Base-by-base conservation (phyloP, 495 filamentous ascomycete genomes). In the Pseudomonodictys pantanalensis region DNA sequence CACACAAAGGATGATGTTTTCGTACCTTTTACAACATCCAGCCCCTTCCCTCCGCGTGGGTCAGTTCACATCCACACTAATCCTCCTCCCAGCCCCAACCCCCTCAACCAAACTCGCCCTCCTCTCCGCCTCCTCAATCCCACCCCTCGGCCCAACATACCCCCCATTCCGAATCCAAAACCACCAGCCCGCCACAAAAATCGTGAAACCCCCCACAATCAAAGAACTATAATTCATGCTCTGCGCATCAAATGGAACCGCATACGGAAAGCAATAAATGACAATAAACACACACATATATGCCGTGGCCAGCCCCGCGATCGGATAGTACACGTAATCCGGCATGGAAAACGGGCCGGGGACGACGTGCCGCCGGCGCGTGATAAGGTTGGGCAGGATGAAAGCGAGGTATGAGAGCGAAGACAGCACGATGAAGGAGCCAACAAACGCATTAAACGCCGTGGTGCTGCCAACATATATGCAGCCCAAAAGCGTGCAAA, bases 371-470 rank as follows among this genome's bases (percentile, higher is more conserved):
- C 78, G 76, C 1, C 90, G 78, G 0, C 83, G 73, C 0, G 83
- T 85, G 17, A 90, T 66, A 6, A 93, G 61, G 66, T 93, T 86
- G 0, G 88, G 87, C 32, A 86, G 76, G 64, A 95, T 89, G 15
- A 89, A 87, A 48, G 85, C 81, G 38, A 86, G 79, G 64, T 93
- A 95, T 0, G 86, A 90, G 2, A 84, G 70, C 2, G 84, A 87
- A 24, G 83, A 83, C 12, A 92, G 77, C 56, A 91, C 82, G 64
- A 91, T 83, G 68, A 90, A 92, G 0, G 79, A 84, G 1, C 86
- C 86, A 1, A 89, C 83, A 5, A 93, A 81, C 56, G 86, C 87
- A 33, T 78, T 78, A 76, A 95, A 95, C 0, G 90, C 90, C 0
- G 87, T 88, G 0, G 77, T 78, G 41, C 76, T 83, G 18, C 86